A percentile compares a stretch with the other conserved stretches of the same genome.
These are phyloP conservation scores for Verruconis gallopava DNA, from an alignment of 2,329 filamentous ascomycete species.

Conservation along the genomic window DNA sequence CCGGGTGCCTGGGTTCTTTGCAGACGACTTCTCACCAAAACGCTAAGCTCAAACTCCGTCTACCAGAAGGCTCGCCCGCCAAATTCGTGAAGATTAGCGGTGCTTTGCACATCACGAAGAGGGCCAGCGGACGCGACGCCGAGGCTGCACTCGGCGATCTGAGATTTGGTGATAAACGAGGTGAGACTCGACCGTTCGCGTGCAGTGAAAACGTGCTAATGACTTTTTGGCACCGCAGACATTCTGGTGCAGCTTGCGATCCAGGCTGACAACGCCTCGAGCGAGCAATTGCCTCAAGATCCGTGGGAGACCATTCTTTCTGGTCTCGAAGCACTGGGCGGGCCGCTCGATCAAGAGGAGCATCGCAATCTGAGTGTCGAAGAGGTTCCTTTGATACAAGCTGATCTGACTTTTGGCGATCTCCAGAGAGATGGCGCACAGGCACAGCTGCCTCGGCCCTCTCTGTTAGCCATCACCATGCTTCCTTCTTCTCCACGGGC, in stretches of 20 bases:
- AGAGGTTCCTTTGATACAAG: conserved; percentile 88
- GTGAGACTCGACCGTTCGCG: conserved; percentile 19
- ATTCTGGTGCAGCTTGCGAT: conserved; percentile 91
- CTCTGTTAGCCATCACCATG: conserved; percentile 90
- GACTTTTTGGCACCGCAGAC: conserved; percentile 42
- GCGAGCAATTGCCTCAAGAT: conserved; percentile 81
- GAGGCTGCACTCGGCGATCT: conserved; percentile 87
- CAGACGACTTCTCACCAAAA: conserved; percentile 97
- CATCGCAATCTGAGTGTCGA: conserved; percentile 76
- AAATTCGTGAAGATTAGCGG: conserved; percentile 99
- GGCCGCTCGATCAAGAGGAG: conserved; percentile 74
- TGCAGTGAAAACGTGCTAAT: too few relatives aligned
- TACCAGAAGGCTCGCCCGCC: conserved; percentile 91
- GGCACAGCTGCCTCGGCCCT: conserved; percentile 77
- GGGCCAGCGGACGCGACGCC: conserved; percentile 84
- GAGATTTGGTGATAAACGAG: conserved; percentile 83
- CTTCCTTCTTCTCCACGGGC: conserved; percentile 58
- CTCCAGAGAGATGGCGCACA: conserved; percentile 79
- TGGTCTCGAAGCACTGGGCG: conserved; percentile 82
- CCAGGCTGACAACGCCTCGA: conserved; percentile 65
- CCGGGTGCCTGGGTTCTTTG: conserved; percentile 80
- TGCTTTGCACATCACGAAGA: conserved; percentile 89
- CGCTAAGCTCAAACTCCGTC: conserved; percentile 82
- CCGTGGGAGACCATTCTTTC: conserved; percentile 97
- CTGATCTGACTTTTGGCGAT: conserved; percentile 86